These are phyloP conservation scores for Cucurbita moschata DNA, from an alignment of 306 rosid genomes.

Conservation along the genomic window DNA sequence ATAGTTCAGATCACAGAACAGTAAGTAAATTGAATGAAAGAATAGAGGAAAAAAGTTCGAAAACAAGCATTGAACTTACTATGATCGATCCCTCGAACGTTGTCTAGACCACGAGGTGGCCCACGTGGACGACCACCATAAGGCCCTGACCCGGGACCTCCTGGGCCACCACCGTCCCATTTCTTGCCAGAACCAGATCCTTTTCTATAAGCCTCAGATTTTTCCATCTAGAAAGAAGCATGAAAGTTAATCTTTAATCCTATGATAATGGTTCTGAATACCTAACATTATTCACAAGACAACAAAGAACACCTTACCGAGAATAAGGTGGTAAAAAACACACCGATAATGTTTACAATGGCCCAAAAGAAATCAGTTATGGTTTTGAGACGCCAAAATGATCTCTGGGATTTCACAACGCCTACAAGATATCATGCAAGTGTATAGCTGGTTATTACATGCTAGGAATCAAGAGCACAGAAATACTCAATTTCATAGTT, in stretches of 20 bases:
- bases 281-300: background rate
- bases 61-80: slow-evolving; percentile 36
- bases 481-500: background rate
- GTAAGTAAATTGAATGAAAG: background rate
- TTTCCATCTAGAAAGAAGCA: slow-evolving; percentile 33
- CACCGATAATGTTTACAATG: slow-evolving; percentile 51
- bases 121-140: slow-evolving; percentile 68
- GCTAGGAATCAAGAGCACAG: background rate
- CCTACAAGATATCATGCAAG: slow-evolving; percentile 28
- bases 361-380: slow-evolving; percentile 81
- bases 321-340: slow-evolving; percentile 79
- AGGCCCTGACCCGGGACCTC: slow-evolving; percentile 78
- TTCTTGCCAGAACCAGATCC: slow-evolving; percentile 64
- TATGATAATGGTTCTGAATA: background rate
- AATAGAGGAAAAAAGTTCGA: background rate
- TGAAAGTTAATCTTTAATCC: background rate
- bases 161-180: slow-evolving; percentile 79
- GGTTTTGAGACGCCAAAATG: slow-evolving; percentile 72
- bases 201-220: slow-evolving; percentile 78
- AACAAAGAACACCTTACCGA: slow-evolving; percentile 36
- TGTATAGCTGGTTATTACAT: background rate
- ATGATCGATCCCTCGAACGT: slow-evolving; percentile 80
- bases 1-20: background rate
- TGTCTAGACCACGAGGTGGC: slow-evolving; percentile 82
- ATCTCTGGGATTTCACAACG: slow-evolving; percentile 61